Conservation (phyloP, 1,284 basidiomycete genomes). For the Bjerkandera adusta region DNA sequence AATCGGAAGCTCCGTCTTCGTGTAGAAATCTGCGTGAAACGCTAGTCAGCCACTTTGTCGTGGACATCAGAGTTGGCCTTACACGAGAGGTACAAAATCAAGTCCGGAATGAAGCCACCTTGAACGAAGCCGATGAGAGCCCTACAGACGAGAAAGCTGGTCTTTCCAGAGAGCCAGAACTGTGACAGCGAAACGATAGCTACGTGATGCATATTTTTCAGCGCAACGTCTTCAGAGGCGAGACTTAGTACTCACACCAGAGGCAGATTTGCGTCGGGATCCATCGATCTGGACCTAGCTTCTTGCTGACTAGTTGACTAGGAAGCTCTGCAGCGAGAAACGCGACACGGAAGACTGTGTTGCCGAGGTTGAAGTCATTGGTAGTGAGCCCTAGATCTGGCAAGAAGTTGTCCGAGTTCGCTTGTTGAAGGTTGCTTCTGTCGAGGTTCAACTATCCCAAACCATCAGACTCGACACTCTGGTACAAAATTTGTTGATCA, state of each 20-base stretch:
- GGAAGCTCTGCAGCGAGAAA: constrained; percentile 61
- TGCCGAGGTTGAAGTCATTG: constrained; percentile 61
- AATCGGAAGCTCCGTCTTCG: constrained; percentile 36
- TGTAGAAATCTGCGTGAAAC: constrained; percentile 24
- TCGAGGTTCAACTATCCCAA: constrained; percentile 15
- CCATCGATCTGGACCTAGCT: constrained; percentile 62
- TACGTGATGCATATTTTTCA: constrained; percentile 35
- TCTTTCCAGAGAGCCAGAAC: constrained; percentile 55
- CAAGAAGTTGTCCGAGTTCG: constrained; percentile 62
- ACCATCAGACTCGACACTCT: not conserved
- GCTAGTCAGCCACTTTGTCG: constrained; percentile 30
- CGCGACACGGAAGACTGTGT: constrained; percentile 36
- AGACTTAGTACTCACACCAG: constrained; percentile 12
- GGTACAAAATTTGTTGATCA: not conserved
- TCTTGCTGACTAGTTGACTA: constrained; percentile 65
- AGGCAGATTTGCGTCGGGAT: constrained; percentile 54
- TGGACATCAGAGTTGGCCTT: constrained; percentile 41
- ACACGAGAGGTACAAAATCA: constrained; percentile 63
- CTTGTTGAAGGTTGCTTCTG: constrained; percentile 33
- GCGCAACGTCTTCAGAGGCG: constrained; percentile 33
- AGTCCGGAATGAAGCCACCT: constrained; percentile 57
- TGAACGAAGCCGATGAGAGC: constrained; percentile 36
- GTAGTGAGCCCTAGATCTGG: constrained; percentile 55
- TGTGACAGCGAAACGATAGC: constrained; percentile 51
- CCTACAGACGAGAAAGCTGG: constrained; percentile 42